Conservation (phyloP, 2,329 filamentous ascomycete genomes). For the Fusarium domesticum region DNA sequence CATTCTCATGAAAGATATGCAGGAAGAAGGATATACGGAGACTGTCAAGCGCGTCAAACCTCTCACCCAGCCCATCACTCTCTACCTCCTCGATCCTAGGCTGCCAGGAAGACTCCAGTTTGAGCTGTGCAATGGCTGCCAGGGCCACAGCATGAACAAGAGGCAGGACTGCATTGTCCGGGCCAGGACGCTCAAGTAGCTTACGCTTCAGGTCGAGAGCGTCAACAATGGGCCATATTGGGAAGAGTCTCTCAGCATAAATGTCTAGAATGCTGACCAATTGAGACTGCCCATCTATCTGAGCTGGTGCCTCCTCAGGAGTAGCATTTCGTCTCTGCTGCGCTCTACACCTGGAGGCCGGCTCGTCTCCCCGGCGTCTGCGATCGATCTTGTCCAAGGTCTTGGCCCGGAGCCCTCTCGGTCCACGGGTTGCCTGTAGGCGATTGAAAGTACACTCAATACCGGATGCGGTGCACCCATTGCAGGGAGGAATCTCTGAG, state of each 20-base stretch:
- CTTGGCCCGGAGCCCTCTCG: constrained; percentile 43
- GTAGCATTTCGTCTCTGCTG: background rate
- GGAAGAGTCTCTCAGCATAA: constrained; percentile 49
- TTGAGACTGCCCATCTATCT: constrained; percentile 25
- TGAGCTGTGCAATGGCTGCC: constrained; percentile 48
- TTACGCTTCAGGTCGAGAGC: constrained; percentile 41
- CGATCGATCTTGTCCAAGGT: constrained; percentile 42
- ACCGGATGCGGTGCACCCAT: constrained; percentile 42
- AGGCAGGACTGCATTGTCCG: constrained; percentile 36
- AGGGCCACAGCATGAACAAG: constrained; percentile 47
- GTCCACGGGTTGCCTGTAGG: constrained; percentile 43
- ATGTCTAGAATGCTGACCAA: constrained; percentile 37
- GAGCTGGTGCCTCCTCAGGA: constrained; percentile 7
- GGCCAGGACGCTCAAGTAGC: constrained; percentile 31
- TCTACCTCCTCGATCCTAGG: constrained; percentile 28
- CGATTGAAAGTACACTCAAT: constrained; percentile 51
- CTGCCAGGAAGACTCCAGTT: constrained; percentile 35
- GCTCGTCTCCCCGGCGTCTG: constrained; percentile 14
- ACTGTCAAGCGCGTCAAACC: constrained; percentile 37
- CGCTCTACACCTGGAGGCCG: constrained; percentile 7
- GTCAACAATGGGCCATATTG: constrained; percentile 51
- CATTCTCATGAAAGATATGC: constrained; percentile 52
- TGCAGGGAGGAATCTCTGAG: constrained; percentile 46
- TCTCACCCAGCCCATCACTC: constrained; percentile 28
- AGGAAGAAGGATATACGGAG: constrained; percentile 50